Percentiles rank a stretch among this genome's conserved stretches.
phyloP scores from a whole-genome alignment of 345 rosid species.

The Citrus cavaleriei region DNA sequence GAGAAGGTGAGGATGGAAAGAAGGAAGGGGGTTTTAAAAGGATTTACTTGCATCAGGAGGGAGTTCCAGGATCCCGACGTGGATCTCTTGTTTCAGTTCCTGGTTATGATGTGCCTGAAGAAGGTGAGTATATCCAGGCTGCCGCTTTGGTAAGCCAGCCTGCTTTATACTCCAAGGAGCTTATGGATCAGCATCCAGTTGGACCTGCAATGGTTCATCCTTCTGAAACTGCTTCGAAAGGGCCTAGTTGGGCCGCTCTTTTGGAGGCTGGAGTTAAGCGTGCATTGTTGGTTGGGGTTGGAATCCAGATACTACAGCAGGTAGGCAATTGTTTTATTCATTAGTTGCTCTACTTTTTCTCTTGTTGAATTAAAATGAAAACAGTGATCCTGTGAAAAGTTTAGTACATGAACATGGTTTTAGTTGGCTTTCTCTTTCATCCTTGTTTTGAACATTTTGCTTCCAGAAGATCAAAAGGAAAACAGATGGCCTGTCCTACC shows the following conservation, averaged over 20 bases:
- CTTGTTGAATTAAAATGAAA: not conserved
- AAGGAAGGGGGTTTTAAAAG: constrained; percentile 82
- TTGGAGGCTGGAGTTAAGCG: constrained; percentile 86
- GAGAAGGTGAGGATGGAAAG: constrained; percentile 65
- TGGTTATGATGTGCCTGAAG: constrained; percentile 45
- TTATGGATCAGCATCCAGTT: constrained; percentile 40
- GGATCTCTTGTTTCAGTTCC: constrained; percentile 80
- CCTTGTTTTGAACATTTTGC: not conserved
- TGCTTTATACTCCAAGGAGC: constrained; percentile 65
- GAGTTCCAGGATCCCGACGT: constrained; percentile 58
- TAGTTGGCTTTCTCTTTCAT: not conserved
- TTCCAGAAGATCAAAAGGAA: not conserved
- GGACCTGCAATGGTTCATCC: constrained; percentile 82
- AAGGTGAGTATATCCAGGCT: constrained; percentile 74
- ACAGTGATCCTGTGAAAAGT: not conserved
- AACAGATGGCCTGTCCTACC: not conserved
- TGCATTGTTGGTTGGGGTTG: constrained; percentile 82
- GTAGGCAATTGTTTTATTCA: constrained; percentile 29
- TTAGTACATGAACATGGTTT: not conserved
- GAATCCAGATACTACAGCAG: constrained; percentile 95
- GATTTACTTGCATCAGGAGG: constrained; percentile 81
- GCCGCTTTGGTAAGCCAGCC: constrained; percentile 87
- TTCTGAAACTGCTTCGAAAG: constrained; percentile 46
- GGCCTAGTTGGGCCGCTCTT: constrained; percentile 77
- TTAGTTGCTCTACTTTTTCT: not conserved